A percentile compares a stretch with the other conserved stretches of the same genome.
phyloP scores from a whole-genome alignment of 2,329 filamentous ascomycete species.

The Graphilbum ipis-grandicollis region DNA sequence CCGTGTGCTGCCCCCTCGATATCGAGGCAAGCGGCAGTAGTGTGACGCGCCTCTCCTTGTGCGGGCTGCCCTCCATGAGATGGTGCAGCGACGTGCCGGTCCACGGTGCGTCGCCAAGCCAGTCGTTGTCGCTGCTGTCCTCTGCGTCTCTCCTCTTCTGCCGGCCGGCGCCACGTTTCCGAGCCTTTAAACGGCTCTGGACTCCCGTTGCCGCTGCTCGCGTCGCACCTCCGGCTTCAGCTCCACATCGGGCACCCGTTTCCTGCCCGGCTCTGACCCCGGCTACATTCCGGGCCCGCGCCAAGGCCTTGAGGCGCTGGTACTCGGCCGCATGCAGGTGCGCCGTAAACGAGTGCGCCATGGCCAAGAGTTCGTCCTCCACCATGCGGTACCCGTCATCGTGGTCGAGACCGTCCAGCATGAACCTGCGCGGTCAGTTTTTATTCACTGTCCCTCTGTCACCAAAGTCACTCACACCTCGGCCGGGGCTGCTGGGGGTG shows the following conservation, averaged over 20 bases:
- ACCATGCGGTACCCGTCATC: constrained; percentile 71
- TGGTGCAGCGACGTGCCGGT: constrained; percentile 21
- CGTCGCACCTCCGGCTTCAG: too few relatives aligned
- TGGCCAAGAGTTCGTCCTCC: constrained; percentile 57
- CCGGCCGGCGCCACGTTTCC: constrained; percentile 8
- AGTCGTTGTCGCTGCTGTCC: too few relatives aligned
- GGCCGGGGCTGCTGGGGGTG: constrained; percentile 13
- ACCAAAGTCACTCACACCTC: constrained; percentile 13
- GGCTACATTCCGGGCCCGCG: constrained; percentile 28
- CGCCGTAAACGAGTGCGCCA: constrained; percentile 52
- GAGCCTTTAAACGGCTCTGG: constrained; percentile 17
- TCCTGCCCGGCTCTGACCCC: constrained; percentile 20
- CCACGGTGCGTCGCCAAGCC: constrained; percentile 10
- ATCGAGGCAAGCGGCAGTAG: not conserved
- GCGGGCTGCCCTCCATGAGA: constrained; percentile 21
- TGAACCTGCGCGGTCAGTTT: constrained; percentile 26
- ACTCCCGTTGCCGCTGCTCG: constrained; percentile 12
- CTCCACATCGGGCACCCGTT: too few relatives aligned
- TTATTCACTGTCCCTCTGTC: too few relatives aligned
- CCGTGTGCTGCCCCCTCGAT: too few relatives aligned
- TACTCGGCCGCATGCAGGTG: constrained; percentile 70
- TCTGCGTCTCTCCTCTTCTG: too few relatives aligned
- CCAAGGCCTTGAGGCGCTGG: constrained; percentile 42
- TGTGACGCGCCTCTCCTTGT: constrained; percentile 12
- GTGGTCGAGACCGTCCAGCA: constrained; percentile 44